Percentiles rank a stretch among this genome's conserved stretches.
These are phyloP conservation scores for Arabidopsis suecica DNA, from an alignment of 345 rosid genomes.

Conservation along the genomic window DNA sequence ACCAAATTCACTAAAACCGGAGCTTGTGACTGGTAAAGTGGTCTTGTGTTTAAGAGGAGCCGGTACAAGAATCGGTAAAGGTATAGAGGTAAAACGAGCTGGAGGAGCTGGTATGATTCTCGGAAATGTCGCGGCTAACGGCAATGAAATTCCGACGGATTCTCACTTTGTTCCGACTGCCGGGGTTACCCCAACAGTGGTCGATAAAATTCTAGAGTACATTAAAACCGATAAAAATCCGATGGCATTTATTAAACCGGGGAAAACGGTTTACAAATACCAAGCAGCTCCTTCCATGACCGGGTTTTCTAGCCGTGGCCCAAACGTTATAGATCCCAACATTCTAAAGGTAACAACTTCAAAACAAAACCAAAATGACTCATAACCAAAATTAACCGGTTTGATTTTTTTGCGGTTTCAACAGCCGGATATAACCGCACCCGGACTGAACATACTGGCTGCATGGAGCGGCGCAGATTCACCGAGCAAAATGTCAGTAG, in stretches of 20 bases:
- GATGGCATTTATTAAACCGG: constrained; percentile 52
- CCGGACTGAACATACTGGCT: constrained; percentile 77
- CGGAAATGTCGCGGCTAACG: constrained; percentile 53
- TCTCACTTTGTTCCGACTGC: constrained; percentile 73
- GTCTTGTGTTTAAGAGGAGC: constrained; percentile 77
- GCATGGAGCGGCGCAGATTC: constrained; percentile 77
- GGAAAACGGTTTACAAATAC: constrained; percentile 51
- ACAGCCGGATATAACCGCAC: constrained; percentile 87
- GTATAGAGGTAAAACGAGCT: constrained; percentile 80
- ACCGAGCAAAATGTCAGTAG: constrained; percentile 52
- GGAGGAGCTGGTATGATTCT: constrained; percentile 80
- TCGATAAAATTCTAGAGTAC: constrained; percentile 55
- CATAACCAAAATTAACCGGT: neutral
- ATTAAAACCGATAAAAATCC: constrained; percentile 65
- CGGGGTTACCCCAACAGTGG: constrained; percentile 41
- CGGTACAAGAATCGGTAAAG: constrained; percentile 62
- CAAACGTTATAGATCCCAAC: constrained; percentile 58
- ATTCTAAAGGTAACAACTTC: constrained; percentile 69
- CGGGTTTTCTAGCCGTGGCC: constrained; percentile 77
- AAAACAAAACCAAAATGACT: neutral
- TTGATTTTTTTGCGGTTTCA: neutral
- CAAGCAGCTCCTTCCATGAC: constrained; percentile 76
- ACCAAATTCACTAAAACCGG: constrained; percentile 60
- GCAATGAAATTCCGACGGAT: constrained; percentile 46
- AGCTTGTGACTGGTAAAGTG: constrained; percentile 75